Conservation (phyloP, 176 grass and related monocot genomes). For the Cenchrus americanus region DNA sequence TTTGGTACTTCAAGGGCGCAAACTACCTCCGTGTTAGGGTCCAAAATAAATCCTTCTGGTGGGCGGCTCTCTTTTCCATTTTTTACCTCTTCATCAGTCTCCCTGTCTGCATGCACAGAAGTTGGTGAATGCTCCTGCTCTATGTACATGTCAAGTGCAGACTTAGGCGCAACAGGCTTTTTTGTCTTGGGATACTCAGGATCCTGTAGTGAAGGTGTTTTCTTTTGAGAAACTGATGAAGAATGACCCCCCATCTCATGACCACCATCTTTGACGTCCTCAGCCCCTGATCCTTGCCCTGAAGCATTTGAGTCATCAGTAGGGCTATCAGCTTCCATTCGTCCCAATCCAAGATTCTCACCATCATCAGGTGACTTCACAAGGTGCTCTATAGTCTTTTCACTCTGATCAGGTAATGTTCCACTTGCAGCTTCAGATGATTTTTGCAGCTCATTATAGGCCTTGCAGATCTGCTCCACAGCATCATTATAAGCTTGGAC, state of each 20-base stretch:
- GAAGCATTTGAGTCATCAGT: slow-evolving; percentile 41
- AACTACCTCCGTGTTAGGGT: slow-evolving; percentile 41
- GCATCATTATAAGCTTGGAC: slow-evolving; percentile 64
- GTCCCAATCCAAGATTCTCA: slow-evolving; percentile 43
- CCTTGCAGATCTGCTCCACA: slow-evolving; percentile 88
- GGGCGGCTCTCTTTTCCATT: slow-evolving; percentile 42
- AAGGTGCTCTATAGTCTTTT: slow-evolving; percentile 49
- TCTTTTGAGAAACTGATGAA: slow-evolving; percentile 49
- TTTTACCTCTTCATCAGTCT: slow-evolving; percentile 44
- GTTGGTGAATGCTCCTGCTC: slow-evolving; percentile 33
- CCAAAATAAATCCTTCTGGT: slow-evolving; percentile 40
- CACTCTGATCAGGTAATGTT: slow-evolving; percentile 44
- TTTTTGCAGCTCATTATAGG: slow-evolving; percentile 63
- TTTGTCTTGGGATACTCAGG: slow-evolving; percentile 40
- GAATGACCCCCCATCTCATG: slow-evolving; percentile 41
- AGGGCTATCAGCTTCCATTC: slow-evolving; percentile 43
- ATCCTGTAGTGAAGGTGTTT: slow-evolving; percentile 43
- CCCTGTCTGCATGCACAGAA: slow-evolving; percentile 29
- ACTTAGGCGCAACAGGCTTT: slow-evolving; percentile 43
- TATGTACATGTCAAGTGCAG: slow-evolving; percentile 31
- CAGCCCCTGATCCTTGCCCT: slow-evolving; percentile 33
- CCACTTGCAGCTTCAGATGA: slow-evolving; percentile 49
- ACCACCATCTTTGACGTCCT: slow-evolving; percentile 27
- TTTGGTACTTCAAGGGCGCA: slow-evolving; percentile 52
- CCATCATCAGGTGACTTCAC: slow-evolving; percentile 50